A percentile compares a stretch with the other conserved stretches of the same genome.
phyloP scores from a whole-genome alignment of 345 rosid genomes.

The Lenwebbia sp. region DNA sequence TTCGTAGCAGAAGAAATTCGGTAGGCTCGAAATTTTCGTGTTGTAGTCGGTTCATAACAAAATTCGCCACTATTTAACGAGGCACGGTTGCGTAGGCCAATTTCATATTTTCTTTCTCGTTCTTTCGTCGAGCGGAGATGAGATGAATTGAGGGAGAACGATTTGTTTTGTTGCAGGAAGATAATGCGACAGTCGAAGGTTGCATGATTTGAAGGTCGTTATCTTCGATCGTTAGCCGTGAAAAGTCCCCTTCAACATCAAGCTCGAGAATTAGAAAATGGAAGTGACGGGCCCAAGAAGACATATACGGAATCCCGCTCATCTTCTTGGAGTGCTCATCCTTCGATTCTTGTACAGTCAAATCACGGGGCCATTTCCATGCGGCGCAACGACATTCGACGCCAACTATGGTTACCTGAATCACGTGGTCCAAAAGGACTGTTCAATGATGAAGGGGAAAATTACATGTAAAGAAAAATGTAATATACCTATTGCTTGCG shows the following conservation, averaged over 20 bases:
- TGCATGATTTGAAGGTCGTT: background rate
- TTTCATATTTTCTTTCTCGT: background rate
- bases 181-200: background rate
- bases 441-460: background rate
- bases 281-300: background rate
- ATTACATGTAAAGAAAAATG: too few relatives aligned
- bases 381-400: background rate
- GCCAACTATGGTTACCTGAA: background rate
- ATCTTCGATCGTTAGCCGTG: background rate
- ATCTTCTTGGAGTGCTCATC: too few relatives aligned
- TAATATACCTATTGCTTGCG: too few relatives aligned
- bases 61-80: background rate
- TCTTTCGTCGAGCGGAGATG: too few relatives aligned
- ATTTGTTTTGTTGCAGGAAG: background rate
- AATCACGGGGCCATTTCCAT: background rate
- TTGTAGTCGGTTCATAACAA: background rate
- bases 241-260: background rate
- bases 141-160: background rate
- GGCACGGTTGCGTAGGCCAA: too few relatives aligned
- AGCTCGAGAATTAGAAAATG: background rate
- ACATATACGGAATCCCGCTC: background rate
- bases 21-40: background rate
- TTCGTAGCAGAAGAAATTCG: background rate
- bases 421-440: background rate
- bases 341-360: background rate